Evolutionary conservation across 805 yeast species (phyloP), one percentile per base, ranked within the genome.

Genomic region (Priceomyces haplophilus): DNA sequence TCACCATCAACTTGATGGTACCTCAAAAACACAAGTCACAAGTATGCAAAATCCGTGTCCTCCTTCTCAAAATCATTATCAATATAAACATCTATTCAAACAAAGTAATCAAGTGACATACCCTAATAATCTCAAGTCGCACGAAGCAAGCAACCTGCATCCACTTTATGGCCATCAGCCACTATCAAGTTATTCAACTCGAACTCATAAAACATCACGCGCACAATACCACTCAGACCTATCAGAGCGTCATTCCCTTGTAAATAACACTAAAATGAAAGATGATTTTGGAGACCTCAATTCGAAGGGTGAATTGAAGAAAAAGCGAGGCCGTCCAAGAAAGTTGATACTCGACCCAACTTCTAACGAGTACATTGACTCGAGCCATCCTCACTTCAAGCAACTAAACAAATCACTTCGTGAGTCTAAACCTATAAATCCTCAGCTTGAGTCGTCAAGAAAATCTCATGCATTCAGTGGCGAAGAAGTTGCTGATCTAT

Each of bases 261-360:
- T 12, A 27, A 12, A 4, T 12, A 27, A 27, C 27, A n/a, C n/a
- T 21, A 19, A n/a, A 8, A 12, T 15, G 11, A 34, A 34, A 16
- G 5, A 16, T 17, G 37, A 16, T n/a, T 25, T 8, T 10, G 15
- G 15, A 10, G 16, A 32, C 12, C 30, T 18, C 11, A 13, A 20
- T 7, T 3, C 23, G 4, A 36, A 36, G 16, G 13, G 13, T 21
- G 39, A 36, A 23, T 12, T 12, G n/a, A 65, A 64, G 53, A 67
- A 64, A 45, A 62, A 63, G 47, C 53, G 75, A 38, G 75, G 75
- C 7, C 58, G 75, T 36, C 75, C 75, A 15, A 67, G 59, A 51
- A 63, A 68, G 44, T 55, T 67, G 34, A 61, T 69, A 18, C 59
- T 65, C 33, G 74, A 69, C 46, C 71, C 72, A 1, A 34, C 76